Conservation (phyloP, 2,329 filamentous ascomycete genomes). For the Aspergillus proliferans region DNA sequence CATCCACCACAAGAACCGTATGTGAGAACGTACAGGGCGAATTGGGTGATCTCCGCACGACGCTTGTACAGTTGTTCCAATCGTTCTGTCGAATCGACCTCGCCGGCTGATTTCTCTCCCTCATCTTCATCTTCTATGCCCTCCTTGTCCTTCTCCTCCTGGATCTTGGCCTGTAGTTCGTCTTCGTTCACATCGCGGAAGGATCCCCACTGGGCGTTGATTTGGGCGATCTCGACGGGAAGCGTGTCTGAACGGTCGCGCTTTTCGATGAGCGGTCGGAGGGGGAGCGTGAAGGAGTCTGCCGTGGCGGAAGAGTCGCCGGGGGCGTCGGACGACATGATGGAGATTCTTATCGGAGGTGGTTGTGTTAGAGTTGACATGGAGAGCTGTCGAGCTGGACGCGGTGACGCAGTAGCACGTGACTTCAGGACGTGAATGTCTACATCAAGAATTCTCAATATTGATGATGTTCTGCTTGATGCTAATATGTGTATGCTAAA, state of each 20-base stretch:
- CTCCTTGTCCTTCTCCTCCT: slow-evolving; percentile 42
- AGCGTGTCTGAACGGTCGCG: slow-evolving; percentile 55
- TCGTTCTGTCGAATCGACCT: slow-evolving; percentile 33
- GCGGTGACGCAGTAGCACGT: neutral
- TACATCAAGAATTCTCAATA: too few relatives aligned
- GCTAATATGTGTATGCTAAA: too few relatives aligned
- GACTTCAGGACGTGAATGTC: neutral
- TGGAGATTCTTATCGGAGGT: neutral
- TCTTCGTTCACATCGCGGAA: slow-evolving; percentile 75
- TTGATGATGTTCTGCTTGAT: too few relatives aligned
- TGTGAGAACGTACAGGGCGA: slow-evolving; percentile 30
- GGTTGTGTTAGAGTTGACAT: neutral
- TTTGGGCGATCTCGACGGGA: slow-evolving; percentile 69
- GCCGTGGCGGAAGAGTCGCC: slow-evolving; percentile 21
- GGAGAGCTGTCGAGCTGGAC: neutral
- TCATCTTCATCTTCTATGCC: slow-evolving; percentile 44
- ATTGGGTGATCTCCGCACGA: slow-evolving; percentile 40
- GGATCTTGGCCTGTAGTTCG: slow-evolving; percentile 63
- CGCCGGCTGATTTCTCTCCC: slow-evolving; percentile 20
- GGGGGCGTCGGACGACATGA: neutral
- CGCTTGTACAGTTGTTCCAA: slow-evolving; percentile 39
- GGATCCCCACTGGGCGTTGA: slow-evolving; percentile 71
- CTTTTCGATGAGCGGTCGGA: slow-evolving; percentile 49
- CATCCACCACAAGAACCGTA: neutral
- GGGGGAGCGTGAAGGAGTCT: slow-evolving; percentile 48